Percentiles rank a stretch among this genome's conserved stretches.
phyloP scores from a whole-genome alignment of 108 stramenopile genomes.

The Heterococcus sp. region DNA sequence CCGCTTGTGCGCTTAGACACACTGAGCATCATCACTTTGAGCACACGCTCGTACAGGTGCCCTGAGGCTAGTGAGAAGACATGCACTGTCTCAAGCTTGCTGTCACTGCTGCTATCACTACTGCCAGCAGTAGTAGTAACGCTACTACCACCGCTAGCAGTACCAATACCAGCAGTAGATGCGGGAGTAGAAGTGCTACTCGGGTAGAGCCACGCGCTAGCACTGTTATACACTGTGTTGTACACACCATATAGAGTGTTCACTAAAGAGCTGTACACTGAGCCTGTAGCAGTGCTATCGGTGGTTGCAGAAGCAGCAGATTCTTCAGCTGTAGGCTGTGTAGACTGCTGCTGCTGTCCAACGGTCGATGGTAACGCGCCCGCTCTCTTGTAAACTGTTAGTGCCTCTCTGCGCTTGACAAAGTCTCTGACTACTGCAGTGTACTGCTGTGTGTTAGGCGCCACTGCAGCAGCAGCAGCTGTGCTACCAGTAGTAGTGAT shows the following conservation, averaged over 20 bases:
- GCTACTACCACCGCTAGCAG: background rate
- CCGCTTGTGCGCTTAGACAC: constrained; percentile 85
- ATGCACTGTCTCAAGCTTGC: constrained; percentile 70
- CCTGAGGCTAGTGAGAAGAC: constrained; percentile 97
- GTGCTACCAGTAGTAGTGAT: constrained; percentile 54
- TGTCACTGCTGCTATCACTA: background rate
- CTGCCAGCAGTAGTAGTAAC: background rate
- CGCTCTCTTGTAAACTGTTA: background rate
- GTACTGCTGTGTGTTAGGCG: constrained; percentile 63
- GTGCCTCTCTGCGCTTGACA: background rate
- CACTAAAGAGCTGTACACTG: no score
- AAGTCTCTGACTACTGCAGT: constrained; percentile 25
- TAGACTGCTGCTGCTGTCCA: no score
- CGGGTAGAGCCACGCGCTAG: no score
- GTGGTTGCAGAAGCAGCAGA: no score
- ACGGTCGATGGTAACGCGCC: background rate
- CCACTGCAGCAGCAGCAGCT: constrained; percentile 50
- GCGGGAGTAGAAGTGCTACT: no score
- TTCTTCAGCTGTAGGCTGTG: no score
- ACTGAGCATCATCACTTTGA: constrained; percentile 94
- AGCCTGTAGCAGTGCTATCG: no score
- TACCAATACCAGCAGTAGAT: background rate
- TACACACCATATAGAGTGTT: no score
- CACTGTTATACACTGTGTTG: no score
- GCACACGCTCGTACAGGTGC: constrained; percentile 89